Evolutionary conservation across 2,329 filamentous ascomycete genomes (phyloP), one percentile per base, ranked within the genome.

Genomic region (Xylariales sp.): DNA sequence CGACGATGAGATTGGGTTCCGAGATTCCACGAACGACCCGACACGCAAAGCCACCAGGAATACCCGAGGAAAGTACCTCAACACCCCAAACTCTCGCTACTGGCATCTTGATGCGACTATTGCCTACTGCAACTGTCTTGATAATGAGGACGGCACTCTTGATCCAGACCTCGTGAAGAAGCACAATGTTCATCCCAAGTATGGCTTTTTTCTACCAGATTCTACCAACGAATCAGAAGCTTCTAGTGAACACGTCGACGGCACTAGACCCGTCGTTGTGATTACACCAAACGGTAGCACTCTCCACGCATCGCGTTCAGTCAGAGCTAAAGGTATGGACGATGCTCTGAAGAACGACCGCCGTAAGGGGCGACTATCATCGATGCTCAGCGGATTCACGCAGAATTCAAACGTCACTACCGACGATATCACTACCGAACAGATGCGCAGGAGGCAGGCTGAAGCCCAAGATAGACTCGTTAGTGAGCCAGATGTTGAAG

Each of bases 1-100:
- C 27, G 61, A 71, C 7, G 63, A 70, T 43, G 75, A 80, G 52
- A 80, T 81, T 46, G 77, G 77, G 11, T 80, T 78, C 55, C 69
- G 73, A 16, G 77, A 80, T 51, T 76, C 74, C 4, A 69, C 69
- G 46, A 80, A 80, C 45, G 73, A 76, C 49, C 68, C 70, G 21
- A 66, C 66, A 45, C 72, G 74, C 43, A 72, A 72, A 16, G 73
- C 74, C 34, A 77, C 70, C 24, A 68, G 67, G 48, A 67, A 68
- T 11, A 71, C 72, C 46, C 66, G 76, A 37, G 74, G 74, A 51
- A 73, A 69, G 53, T 79, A 71, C 50, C 62, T 77, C 34, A 66
- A 72, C 47, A 70, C 65, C 20, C 74, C 76, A 27, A 76, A 78
- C 52, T 71, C 70, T 32, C 71, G 69, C 43, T 69, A 67, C 42